Evolutionary conservation across 139 green algal species (phyloP), one percentile per base, ranked within the genome.

Genomic region (Coelastrella sp.): DNA sequence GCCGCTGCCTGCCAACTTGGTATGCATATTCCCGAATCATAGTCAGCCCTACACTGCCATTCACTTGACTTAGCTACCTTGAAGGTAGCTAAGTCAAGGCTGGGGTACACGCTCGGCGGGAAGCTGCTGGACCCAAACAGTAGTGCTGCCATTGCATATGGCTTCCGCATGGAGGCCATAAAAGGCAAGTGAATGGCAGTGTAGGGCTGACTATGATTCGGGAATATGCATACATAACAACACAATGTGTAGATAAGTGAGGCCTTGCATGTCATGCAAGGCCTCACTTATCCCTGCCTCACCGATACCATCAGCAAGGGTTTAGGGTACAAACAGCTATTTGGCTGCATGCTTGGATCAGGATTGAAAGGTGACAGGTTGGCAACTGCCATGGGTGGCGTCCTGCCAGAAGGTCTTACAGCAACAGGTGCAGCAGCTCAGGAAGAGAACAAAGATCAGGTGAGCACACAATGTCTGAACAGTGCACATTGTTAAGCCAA

Each of bases 111-210:
- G 25, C 90, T 95, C n/a, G 90, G 87, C 69, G 95, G 95, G 30
- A 95, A 94, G 78, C 89, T 89, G 37, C 88, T 98, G 53, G 94
- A 98, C 85, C 95, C 95, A 2, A 88, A 90, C 85, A 94, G 88
- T 6, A 79, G 93, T 2, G 88, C 94, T 3, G 94, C 95, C 4
- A 78, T 74, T 7, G 90, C 92, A 4, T 97, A 98, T 88, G 95
- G 95, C 27, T 92, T 98, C 83, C 93, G 91, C 41, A 87, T 88
- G 6, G 90, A 95, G 27, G 63, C 89, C 19, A 90, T 94, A n/a
- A 30, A 81, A 2, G 11, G 45, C 15, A 57, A 57, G 45, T 13
- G 15, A 9, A 57, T 13, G 1, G 45, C n/a, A n/a, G n/a, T n/a
- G n/a, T n/a, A n/a, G n/a, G n/a, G n/a, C n/a, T n/a, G n/a, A n/a